Percentiles rank a stretch among this genome's conserved stretches.
Evolutionary conservation across 495 filamentous ascomycete species (phyloP).

Genomic region (Penicillium fimorum): DNA sequence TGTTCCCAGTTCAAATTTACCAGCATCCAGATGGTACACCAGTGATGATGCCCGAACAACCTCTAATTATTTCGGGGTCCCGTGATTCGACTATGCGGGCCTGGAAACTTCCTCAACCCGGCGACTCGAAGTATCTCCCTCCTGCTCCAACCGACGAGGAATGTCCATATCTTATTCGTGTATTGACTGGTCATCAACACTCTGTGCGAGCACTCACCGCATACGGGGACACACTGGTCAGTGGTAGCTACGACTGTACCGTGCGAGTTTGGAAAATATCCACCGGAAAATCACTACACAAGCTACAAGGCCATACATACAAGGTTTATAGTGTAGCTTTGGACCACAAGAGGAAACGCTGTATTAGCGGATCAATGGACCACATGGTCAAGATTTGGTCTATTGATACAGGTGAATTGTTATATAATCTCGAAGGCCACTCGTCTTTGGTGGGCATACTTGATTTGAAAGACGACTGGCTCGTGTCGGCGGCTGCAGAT

Average conservation of each 20-base stretch:
- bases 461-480: slow-evolving; percentile 77
- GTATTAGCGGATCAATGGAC: slow-evolving; percentile 98
- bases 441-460: slow-evolving; percentile 86
- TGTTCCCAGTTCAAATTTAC: slow-evolving; percentile 79
- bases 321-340: slow-evolving; percentile 98
- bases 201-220: slow-evolving; percentile 96
- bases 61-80: slow-evolving; percentile 96
- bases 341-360: slow-evolving; percentile 85
- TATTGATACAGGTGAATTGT: slow-evolving; percentile 73
- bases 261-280: slow-evolving; percentile 98
- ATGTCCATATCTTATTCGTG: slow-evolving; percentile 90
- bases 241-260: slow-evolving; percentile 93
- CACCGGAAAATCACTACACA: slow-evolving; percentile 79
- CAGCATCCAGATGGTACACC: slow-evolving; percentile 64
- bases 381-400: slow-evolving; percentile 98
- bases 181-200: slow-evolving; percentile 82
- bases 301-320: slow-evolving; percentile 77
- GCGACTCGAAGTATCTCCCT: slow-evolving; percentile 72
- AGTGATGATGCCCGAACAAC: slow-evolving; percentile 84
- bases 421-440: slow-evolving; percentile 92
- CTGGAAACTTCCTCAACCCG: slow-evolving; percentile 85
- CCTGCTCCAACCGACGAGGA: slow-evolving; percentile 73
- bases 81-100: slow-evolving; percentile 90
- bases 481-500: slow-evolving; percentile 94
- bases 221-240: slow-evolving; percentile 88